A percentile compares a stretch with the other conserved stretches of the same genome.
Conservation (phyloP, 2,329 filamentous ascomycete genomes). For the Coniella vitis region DNA sequence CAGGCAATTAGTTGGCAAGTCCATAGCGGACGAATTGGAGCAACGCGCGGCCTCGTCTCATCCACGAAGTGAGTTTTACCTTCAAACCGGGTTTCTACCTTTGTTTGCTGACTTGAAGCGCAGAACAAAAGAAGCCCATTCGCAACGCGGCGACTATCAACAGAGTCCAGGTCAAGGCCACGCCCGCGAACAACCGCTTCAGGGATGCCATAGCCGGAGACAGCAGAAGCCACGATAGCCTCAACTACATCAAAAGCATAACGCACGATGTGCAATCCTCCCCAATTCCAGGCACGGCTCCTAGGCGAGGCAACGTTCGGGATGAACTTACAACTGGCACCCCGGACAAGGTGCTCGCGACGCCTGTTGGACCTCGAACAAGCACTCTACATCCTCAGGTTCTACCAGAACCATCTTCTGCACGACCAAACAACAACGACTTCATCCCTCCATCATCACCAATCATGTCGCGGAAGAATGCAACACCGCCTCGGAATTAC, state of each 20-base stretch:
- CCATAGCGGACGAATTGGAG: constrained; percentile 61
- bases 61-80: constrained; percentile 39
- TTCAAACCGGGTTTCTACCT: background rate
- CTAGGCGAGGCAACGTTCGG: constrained; percentile 7
- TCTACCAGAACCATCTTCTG: background rate
- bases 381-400: background rate
- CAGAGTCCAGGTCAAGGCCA: constrained; percentile 47
- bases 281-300: constrained; percentile 23
- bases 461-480: constrained; percentile 13
- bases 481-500: background rate
- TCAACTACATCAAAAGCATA: constrained; percentile 5
- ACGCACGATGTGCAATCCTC: constrained; percentile 14
- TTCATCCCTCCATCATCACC: constrained; percentile 18
- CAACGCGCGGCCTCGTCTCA: constrained; percentile 42
- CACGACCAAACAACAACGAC: constrained; percentile 1
- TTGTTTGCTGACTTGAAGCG: background rate
- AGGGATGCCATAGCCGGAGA: constrained; percentile 38
- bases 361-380: constrained; percentile 18
- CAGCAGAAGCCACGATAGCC: constrained; percentile 21
- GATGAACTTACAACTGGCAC: constrained; percentile 17
- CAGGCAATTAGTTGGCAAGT: constrained; percentile 59
- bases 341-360: constrained; percentile 20
- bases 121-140: constrained; percentile 47
- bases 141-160: constrained; percentile 25
- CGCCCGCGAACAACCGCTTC: constrained; percentile 49